Percentiles rank a stretch among this genome's conserved stretches.
These are phyloP conservation scores for Cadophora sp. DNA, from an alignment of 2,329 filamentous ascomycete species.

Conservation along the genomic window DNA sequence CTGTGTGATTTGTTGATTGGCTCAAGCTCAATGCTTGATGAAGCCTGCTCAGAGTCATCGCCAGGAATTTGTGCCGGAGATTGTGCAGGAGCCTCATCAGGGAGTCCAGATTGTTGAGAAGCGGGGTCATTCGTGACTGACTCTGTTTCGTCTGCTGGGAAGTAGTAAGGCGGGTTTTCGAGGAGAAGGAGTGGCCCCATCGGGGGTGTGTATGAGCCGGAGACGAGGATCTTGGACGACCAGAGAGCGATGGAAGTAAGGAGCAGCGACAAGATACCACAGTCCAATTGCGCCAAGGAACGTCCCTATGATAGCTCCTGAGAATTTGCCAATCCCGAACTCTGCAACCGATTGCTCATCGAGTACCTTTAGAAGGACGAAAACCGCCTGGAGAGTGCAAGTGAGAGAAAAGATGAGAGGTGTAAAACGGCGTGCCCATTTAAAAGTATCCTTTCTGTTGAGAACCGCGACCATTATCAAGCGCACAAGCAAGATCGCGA, in stretches of 20 bases:
- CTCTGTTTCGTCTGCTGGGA: background rate
- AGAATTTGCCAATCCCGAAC: background rate
- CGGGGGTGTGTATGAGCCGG: background rate
- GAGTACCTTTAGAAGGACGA: background rate
- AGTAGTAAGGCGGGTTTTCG: background rate
- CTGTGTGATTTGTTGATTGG: background rate
- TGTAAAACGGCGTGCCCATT: background rate
- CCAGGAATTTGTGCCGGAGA: background rate
- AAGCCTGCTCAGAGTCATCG: too few relatives aligned
- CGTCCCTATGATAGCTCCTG: background rate
- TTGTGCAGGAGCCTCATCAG: background rate
- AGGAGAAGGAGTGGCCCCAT: background rate
- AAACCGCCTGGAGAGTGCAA: background rate
- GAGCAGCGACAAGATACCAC: background rate
- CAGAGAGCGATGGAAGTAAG: background rate
- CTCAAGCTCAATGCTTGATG: too few relatives aligned
- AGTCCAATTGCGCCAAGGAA: background rate
- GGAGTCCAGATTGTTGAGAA: background rate
- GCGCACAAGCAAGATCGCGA: background rate
- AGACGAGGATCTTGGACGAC: background rate
- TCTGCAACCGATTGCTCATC: background rate
- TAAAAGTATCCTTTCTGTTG: background rate
- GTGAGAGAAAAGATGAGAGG: background rate
- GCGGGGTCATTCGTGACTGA: background rate
- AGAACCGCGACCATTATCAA: background rate